phyloP scores from a whole-genome alignment of 768 basidiomycete species.

The Suillus bovinus region DNA sequence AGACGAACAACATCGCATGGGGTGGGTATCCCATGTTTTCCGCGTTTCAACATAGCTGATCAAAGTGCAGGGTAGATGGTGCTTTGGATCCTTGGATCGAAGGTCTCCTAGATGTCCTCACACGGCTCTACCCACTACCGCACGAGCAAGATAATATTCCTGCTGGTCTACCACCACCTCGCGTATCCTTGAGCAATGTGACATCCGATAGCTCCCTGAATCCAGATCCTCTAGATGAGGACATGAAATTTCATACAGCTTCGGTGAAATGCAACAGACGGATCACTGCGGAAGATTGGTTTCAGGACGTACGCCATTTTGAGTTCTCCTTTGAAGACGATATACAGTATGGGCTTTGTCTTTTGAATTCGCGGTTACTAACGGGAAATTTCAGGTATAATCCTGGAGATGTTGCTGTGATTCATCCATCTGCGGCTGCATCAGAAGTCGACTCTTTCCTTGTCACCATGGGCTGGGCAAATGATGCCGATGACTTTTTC shows the following conservation, averaged over 20 bases:
- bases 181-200: conserved; percentile 20
- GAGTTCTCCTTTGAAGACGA: conserved; percentile 72
- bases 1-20: conserved; percentile 80
- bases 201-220: conserved; percentile 5
- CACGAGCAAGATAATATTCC: conserved; percentile 2
- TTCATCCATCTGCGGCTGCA: conserved; percentile 65
- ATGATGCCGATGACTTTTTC: conserved; percentile 58
- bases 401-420: conserved; percentile 81
- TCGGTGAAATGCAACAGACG: conserved; percentile 62
- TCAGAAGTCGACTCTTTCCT: conserved; percentile 74
- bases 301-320: conserved; percentile 91
- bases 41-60: conserved; percentile 7
- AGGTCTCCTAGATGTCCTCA: conserved; percentile 44
- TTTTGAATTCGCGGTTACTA: background rate
- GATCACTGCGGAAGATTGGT: conserved; percentile 82
- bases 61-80: conserved; percentile 60
- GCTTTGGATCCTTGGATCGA: conserved; percentile 71
- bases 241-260: conserved; percentile 47
- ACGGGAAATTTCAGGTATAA: conserved; percentile 50
- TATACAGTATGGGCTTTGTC: conserved; percentile 47
- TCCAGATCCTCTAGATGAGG: conserved; percentile 35
- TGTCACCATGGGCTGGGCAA: conserved; percentile 57
- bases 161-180: conserved; percentile 29
- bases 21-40: conserved; percentile 46
- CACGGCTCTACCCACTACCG: conserved; percentile 49